These are phyloP conservation scores for Xylaria sp. DNA, from an alignment of 2,329 filamentous ascomycete species.

Conservation along the genomic window DNA sequence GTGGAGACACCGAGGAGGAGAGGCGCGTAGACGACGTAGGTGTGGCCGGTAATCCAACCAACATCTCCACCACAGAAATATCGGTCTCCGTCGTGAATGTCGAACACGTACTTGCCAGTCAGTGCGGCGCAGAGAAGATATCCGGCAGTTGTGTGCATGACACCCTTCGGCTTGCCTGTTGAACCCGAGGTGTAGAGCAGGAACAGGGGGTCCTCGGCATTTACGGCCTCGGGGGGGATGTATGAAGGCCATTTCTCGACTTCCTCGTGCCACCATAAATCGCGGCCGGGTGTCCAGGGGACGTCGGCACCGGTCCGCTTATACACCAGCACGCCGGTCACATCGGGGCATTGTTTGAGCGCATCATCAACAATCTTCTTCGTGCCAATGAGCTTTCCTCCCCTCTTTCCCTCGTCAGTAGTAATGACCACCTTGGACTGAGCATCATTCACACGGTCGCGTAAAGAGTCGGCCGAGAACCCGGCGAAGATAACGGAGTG, in stretches of 20 bases:
- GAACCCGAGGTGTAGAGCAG: slow-evolving; percentile 97
- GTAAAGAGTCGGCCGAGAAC: slow-evolving; percentile 94
- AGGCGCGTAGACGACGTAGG: slow-evolving; percentile 96
- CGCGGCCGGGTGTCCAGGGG: slow-evolving; percentile 85
- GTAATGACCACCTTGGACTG: slow-evolving; percentile 94
- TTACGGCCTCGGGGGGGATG: slow-evolving; percentile 85
- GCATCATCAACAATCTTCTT: slow-evolving; percentile 99
- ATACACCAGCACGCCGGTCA: slow-evolving; percentile 85
- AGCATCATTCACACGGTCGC: slow-evolving; percentile 91
- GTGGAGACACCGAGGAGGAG: slow-evolving; percentile 90
- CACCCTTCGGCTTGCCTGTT: slow-evolving; percentile 97
- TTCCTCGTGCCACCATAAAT: slow-evolving; percentile 99
- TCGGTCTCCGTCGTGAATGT: slow-evolving; percentile 89
- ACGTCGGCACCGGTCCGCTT: slow-evolving; percentile 94
- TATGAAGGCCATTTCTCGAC: slow-evolving; percentile 95
- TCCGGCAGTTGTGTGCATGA: slow-evolving; percentile 95
- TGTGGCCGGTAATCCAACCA: slow-evolving; percentile 98
- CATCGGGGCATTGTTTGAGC: slow-evolving; percentile 90
- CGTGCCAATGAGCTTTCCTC: slow-evolving; percentile 94
- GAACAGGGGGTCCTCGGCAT: slow-evolving; percentile 94
- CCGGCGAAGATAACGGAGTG: slow-evolving; percentile 98
- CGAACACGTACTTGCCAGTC: slow-evolving; percentile 98
- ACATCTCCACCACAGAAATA: slow-evolving; percentile 99
- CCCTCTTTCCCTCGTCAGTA: slow-evolving; percentile 95
- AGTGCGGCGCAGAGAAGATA: slow-evolving; percentile 92